Base-by-base conservation (phyloP, 1,139 yeast genomes). In the Trichomonascaceae sp. region DNA sequence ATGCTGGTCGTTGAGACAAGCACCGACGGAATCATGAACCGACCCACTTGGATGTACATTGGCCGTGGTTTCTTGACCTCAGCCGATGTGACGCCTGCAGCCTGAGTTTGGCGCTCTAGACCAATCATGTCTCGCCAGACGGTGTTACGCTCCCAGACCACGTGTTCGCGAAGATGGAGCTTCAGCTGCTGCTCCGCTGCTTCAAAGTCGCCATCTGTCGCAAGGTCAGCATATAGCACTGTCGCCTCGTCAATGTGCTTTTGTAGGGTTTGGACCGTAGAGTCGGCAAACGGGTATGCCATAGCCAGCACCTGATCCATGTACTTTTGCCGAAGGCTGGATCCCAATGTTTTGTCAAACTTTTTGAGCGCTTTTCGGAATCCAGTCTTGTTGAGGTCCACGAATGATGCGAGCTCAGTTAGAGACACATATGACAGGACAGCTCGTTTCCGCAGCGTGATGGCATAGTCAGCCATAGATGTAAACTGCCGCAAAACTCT, bases 121-220 rank as follows among this genome's bases (percentile, higher is more conserved):
- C 89, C 89, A 52, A 85, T 77, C 82, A 87, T 77, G 52, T 87
- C 96, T 50, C 89, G 77, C 97, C 97, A 87, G 16, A 87, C 96
- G 0, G 96, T 87, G 55, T 84, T 84, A 54, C 97, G 70, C 57
- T 85, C 96, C 93, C 94, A 87, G 13, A 85, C 94, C 32, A 87
- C 81, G 56, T 85, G 93, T 48, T 87, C 97, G 39, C 96, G 68
- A 41, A 87, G 60, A 47, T 82, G 82, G 13, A 82, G 66, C 41
- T 77, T 70, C 40, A 87, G 66, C 47, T 81, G 92, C 25, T 70
- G 65, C 38, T 68, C 71, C 16, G 89, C 80, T 30, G 59, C 54
- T 13, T 67, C 73, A 32, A 66, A 50, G 37, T 69, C 64, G 26
- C 67, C 66, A 23, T 49, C 46, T 4, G 65, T 59, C 32, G 60